phyloP scores from a whole-genome alignment of 139 green algal genomes.

The Chlamydomonas sp. region DNA sequence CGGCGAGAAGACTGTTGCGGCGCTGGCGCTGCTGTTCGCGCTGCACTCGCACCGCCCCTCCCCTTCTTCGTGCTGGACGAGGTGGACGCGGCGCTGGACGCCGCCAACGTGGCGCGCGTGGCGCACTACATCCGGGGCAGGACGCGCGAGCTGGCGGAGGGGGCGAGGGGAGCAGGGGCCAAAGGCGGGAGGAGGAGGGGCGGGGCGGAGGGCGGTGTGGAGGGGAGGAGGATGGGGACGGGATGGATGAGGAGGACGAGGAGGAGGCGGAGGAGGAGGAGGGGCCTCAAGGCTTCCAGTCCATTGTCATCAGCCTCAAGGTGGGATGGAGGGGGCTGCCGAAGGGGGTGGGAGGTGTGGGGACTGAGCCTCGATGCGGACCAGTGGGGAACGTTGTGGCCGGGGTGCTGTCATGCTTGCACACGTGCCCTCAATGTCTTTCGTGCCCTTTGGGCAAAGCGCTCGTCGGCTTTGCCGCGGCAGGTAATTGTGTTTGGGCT shows the following conservation, averaged over 20 bases:
- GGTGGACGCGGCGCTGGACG: slow-evolving; percentile 93
- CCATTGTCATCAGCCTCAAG: slow-evolving; percentile 96
- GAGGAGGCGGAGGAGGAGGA: neutral
- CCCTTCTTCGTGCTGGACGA: slow-evolving; percentile 99
- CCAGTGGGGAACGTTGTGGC: neutral
- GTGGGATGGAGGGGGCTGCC: slow-evolving; percentile 16
- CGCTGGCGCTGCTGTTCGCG: slow-evolving; percentile 96
- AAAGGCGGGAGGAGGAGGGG: slow-evolving; percentile 2
- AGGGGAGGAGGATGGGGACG: neutral
- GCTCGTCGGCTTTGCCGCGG: too few species aligned
- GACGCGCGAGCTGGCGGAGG: slow-evolving; percentile 54
- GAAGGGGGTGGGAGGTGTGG: neutral
- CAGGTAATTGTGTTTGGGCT: too few species aligned
- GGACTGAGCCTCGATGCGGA: neutral
- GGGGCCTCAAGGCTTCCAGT: slow-evolving; percentile 54
- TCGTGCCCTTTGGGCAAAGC: too few species aligned
- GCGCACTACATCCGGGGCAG: slow-evolving; percentile 90
- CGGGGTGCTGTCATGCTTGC: neutral
- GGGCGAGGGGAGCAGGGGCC: neutral
- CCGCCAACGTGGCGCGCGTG: slow-evolving; percentile 93
- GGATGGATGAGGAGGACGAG: neutral
- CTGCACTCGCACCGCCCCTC: slow-evolving; percentile 94
- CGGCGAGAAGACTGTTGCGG: slow-evolving; percentile 93
- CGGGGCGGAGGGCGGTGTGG: neutral
- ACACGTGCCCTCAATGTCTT: too few species aligned